Conservation (phyloP, 2,329 filamentous ascomycete genomes). For the Trichoderma harzianum region DNA sequence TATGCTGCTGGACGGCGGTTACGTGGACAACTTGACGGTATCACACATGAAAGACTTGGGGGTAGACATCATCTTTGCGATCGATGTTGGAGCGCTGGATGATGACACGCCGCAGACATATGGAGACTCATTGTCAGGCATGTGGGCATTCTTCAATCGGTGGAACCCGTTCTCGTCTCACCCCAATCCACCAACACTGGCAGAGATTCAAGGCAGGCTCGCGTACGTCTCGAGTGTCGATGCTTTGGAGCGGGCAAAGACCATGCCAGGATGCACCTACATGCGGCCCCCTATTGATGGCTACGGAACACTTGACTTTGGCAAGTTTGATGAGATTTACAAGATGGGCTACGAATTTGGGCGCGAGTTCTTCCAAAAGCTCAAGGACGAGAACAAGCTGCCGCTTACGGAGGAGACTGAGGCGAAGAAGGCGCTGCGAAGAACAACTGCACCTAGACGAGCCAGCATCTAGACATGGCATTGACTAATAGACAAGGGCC, state of each 20-base stretch:
- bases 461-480: conserved; percentile 61
- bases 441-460: conserved; percentile 75
- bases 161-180: conserved; percentile 93
- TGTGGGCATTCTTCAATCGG: conserved; percentile 91
- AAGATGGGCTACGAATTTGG: conserved; percentile 84
- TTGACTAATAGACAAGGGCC: background rate
- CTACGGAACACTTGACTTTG: conserved; percentile 94
- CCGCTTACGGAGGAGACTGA: conserved; percentile 68
- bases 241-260: conserved; percentile 89
- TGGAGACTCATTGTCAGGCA: conserved; percentile 88
- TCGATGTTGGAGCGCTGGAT: conserved; percentile 90
- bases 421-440: conserved; percentile 70
- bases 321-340: conserved; percentile 97
- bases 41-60: conserved; percentile 95
- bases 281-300: conserved; percentile 93
- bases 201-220: conserved; percentile 90
- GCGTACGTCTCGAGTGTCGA: conserved; percentile 95
- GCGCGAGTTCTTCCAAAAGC: conserved; percentile 70
- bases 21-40: conserved; percentile 95
- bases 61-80: conserved; percentile 89
- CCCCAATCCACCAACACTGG: conserved; percentile 89
- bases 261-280: conserved; percentile 85
- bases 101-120: conserved; percentile 89
- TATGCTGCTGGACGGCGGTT: conserved; percentile 94
- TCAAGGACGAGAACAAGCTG: conserved; percentile 76